Conservation (phyloP, 2,329 filamentous ascomycete species). For the Berkeleyomyces rouxiae region DNA sequence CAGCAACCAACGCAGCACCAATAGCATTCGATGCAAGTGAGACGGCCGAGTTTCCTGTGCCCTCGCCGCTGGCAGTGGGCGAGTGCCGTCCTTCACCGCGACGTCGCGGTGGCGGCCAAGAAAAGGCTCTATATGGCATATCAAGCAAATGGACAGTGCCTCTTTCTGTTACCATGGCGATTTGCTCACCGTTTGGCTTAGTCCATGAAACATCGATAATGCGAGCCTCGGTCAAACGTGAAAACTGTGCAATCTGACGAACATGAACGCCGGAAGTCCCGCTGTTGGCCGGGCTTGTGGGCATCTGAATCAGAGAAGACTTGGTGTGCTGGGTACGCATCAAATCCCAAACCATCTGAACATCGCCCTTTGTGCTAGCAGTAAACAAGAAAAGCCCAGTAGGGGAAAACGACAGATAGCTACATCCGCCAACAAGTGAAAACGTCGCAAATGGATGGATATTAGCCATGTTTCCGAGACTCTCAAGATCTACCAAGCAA, state of each 20-base stretch:
- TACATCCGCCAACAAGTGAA: constrained; percentile 55
- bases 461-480: constrained; percentile 33
- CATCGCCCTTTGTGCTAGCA: constrained; percentile 68
- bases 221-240: constrained; percentile 77
- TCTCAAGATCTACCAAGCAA: constrained; percentile 55
- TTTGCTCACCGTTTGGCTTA: constrained; percentile 58
- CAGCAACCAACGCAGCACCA: constrained; percentile 47
- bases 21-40: constrained; percentile 55
- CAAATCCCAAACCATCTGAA: constrained; percentile 68
- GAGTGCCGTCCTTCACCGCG: constrained; percentile 28
- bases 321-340: constrained; percentile 48
- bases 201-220: constrained; percentile 87
- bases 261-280: constrained; percentile 39
- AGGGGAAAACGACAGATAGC: constrained; percentile 64
- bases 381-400: constrained; percentile 59
- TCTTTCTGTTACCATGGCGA: constrained; percentile 82
- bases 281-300: constrained; percentile 26
- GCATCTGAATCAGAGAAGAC: constrained; percentile 38
- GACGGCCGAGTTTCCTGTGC: constrained; percentile 38
- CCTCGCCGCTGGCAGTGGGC: constrained; percentile 25
- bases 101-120: constrained; percentile 64
- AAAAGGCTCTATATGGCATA: constrained; percentile 64
- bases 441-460: constrained; percentile 56
- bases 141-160: constrained; percentile 92
- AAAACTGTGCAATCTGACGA: constrained; percentile 74